Evolutionary conservation across 768 basidiomycete genomes (phyloP), one percentile per base, ranked within the genome.

Genomic region (Tulasnella sp.): DNA sequence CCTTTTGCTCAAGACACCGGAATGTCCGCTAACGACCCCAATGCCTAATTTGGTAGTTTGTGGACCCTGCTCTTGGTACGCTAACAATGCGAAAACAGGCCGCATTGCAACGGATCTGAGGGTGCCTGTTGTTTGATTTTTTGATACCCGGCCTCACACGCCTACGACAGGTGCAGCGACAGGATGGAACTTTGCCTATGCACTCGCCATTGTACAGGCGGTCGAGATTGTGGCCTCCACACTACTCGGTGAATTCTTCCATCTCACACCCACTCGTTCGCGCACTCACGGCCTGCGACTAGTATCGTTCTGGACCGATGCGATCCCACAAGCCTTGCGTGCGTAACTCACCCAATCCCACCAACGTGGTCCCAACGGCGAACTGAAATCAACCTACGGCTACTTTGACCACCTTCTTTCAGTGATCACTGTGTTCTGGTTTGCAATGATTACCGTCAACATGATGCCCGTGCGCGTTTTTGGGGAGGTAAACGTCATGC

Each of bases 151-250:
- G 17, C 45, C 42, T 35, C 27, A 23, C 48, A 21, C 19, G n/a
- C 31, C 19, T n/a, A 15, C 52, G 7, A n/a, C 43, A 58, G 59
- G 57, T 35, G 59, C 57, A 19, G 57, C 59, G n/a, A 51, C 41
- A 23, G 59, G 59, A 12, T 61, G 57, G 57, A 61, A 61, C 46
- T 61, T 58, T 34, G 63, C 63, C 25, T 64, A 64, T 34, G 48
- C 51, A 6, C 41, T 41, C 4, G 51, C 60, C 32, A 60, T 62
- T 23, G 48, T 51, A 11, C 62, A 63, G 6, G 62, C 62, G 15
- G 60, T 60, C 27, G 63, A 64, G 45, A 57, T 64, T 39, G 52
- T 61, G 17, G 63, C 62, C 7, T 41, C 63, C 27, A 34, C 60
- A 39, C 48, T 61, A 36, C 49, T 64, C 41, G 61, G 54, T 56